phyloP scores from a whole-genome alignment of 2,329 filamentous ascomycete genomes.

The Monosporascus sp. region DNA sequence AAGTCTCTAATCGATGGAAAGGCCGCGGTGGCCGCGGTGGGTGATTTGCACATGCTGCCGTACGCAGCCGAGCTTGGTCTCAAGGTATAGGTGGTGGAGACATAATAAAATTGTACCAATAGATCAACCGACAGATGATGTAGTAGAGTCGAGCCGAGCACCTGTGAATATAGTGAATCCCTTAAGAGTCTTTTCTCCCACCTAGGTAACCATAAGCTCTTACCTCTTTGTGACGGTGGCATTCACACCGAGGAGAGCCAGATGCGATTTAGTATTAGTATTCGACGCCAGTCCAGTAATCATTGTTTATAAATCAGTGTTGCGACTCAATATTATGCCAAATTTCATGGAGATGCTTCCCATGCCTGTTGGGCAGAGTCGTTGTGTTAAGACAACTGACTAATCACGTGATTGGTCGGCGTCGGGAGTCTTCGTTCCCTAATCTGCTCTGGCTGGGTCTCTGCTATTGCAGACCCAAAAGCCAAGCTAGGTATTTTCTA shows the following conservation, averaged over 20 bases:
- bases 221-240: too few species aligned
- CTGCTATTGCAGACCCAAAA: background rate
- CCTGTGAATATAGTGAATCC: constrained; percentile 43
- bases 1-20: constrained; percentile 84
- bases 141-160: constrained; percentile 31
- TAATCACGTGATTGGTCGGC: background rate
- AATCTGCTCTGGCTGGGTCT: background rate
- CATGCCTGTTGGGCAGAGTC: too few species aligned
- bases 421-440: background rate
- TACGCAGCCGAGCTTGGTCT: constrained; percentile 93
- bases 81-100: constrained; percentile 66
- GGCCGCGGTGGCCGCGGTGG: constrained; percentile 83
- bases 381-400: background rate
- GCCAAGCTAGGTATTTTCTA: background rate
- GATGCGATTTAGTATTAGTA: too few species aligned
- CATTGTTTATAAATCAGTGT: too few species aligned
- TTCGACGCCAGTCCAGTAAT: too few species aligned
- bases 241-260: too few species aligned
- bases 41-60: constrained; percentile 85
- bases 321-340: too few species aligned
- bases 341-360: too few species aligned
- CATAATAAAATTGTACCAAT: constrained; percentile 36
- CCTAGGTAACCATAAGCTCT: too few species aligned
- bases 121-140: constrained; percentile 30
- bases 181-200: constrained; percentile 19